Percentiles rank a stretch among this genome's conserved stretches.
phyloP scores from a whole-genome alignment of 2,329 filamentous ascomycete genomes.

The Colletotrichum sp. region DNA sequence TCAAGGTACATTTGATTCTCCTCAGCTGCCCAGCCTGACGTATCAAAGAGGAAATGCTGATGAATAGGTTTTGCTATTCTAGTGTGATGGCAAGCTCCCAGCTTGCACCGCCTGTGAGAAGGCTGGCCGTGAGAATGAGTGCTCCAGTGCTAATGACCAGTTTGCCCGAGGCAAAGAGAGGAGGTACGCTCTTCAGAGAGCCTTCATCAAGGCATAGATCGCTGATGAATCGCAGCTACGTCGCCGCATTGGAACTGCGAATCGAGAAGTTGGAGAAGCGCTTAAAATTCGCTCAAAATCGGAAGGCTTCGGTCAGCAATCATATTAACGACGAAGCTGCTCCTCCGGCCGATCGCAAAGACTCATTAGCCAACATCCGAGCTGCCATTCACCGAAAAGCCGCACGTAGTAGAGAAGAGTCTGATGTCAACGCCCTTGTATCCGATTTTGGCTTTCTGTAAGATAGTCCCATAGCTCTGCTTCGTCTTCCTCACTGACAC shows the following conservation, averaged over 20 bases:
- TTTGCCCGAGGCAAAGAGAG: conserved; percentile 95
- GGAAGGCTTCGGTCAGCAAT: conserved; percentile 73
- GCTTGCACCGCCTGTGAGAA: conserved; percentile 96
- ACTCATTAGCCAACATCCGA: conserved; percentile 66
- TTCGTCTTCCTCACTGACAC: not conserved
- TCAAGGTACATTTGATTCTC: conserved; percentile 65
- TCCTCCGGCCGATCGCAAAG: conserved; percentile 53
- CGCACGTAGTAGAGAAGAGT: conserved; percentile 73
- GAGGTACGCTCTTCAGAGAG: conserved; percentile 57
- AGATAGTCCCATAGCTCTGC: conserved; percentile 6
- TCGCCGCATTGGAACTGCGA: conserved; percentile 89
- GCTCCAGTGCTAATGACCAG: conserved; percentile 93
- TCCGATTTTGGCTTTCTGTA: conserved; percentile 94
- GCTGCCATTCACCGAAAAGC: conserved; percentile 70
- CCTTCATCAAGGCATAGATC: conserved; percentile 15
- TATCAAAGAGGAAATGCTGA: not conserved
- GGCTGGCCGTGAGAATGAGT: conserved; percentile 83
- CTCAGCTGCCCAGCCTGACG: not conserved
- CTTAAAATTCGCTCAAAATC: conserved; percentile 71
- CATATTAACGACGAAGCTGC: conserved; percentile 59
- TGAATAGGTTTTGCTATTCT: conserved; percentile 5
- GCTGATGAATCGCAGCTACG: conserved; percentile 65
- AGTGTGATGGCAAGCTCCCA: conserved; percentile 95
- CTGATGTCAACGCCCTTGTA: conserved; percentile 88
- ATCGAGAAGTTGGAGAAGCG: conserved; percentile 87